Conservation (phyloP, 2,329 filamentous ascomycete genomes). For the Fusarium torulosum region DNA sequence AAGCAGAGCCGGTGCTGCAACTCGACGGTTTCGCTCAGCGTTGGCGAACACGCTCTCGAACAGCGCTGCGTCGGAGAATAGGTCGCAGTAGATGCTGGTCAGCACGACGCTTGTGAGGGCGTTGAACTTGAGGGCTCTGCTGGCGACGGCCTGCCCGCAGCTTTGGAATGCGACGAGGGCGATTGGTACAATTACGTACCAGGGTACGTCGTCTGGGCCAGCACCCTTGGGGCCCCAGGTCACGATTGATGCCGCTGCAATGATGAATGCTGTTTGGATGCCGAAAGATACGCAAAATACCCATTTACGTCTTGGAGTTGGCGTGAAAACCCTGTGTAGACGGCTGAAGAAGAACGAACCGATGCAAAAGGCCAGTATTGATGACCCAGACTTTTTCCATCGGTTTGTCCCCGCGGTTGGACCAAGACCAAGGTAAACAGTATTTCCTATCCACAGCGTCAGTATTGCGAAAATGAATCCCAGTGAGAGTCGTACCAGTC, state of each 20-base stretch:
- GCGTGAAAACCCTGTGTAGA: conserved; percentile 70
- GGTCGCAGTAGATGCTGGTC: conserved; percentile 84
- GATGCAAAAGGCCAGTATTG: conserved; percentile 76
- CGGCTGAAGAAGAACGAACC: conserved; percentile 79
- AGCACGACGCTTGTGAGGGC: conserved; percentile 82
- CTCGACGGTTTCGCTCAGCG: conserved; percentile 63
- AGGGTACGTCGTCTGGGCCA: conserved; percentile 61
- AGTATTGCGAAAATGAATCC: background rate
- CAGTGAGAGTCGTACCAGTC: conserved; percentile 66
- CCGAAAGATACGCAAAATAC: conserved; percentile 72
- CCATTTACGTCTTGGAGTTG: conserved; percentile 69
- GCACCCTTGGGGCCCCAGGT: conserved; percentile 58
- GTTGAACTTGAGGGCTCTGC: conserved; percentile 75
- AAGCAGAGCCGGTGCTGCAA: conserved; percentile 63
- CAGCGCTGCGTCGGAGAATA: conserved; percentile 74
- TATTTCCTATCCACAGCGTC: conserved; percentile 68
- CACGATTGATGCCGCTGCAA: conserved; percentile 66
- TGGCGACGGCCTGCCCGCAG: conserved; percentile 82
- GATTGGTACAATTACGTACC: conserved; percentile 74
- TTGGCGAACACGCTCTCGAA: conserved; percentile 57
- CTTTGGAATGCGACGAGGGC: conserved; percentile 80
- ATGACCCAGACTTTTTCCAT: conserved; percentile 67
- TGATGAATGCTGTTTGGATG: conserved; percentile 64
- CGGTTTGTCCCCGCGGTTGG: conserved; percentile 65
- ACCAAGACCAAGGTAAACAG: conserved; percentile 82